Base-by-base conservation (phyloP, 108 stramenopile species). In the Nannochloropsis salina region DNA sequence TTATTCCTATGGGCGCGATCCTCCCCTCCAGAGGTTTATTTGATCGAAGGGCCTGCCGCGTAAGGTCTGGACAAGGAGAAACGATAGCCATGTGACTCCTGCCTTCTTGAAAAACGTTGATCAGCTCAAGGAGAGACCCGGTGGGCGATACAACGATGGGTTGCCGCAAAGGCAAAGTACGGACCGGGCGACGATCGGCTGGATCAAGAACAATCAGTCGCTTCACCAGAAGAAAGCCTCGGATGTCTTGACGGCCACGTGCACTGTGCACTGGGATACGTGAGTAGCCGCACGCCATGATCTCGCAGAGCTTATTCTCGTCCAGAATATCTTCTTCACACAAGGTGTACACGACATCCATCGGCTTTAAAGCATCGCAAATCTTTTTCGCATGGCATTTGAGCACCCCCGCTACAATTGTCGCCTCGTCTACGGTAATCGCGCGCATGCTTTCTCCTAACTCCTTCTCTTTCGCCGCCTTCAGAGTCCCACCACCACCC, bases 191-290 rank as follows among this genome's bases (percentile, higher is more conserved):
- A 80, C 80, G 42, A 21, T 89, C 88, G 43, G 81, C 85, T 3
- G 88, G 88, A 82, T 83, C 44, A 9, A 89, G 82, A 21, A 89
- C 83, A 41, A 89, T 89, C 83, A 89, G 83, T 40, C 82, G 83
- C 88, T 89, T 89, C 80, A 89, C 88, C 88, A 86, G 84, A 41
- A 41, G 43, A 42, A 86, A 89, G 10, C 89, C 89, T 8, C 89
- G 82, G 44, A 89, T 86, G 80, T 89, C 83, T 45, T 83, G 74
- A 6, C 82, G 82, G 85, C 86, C 86, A 9, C 45, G 61, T 42
- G 85, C 89, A 42, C 83, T 83, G 85, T 83, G 86, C 44, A 89
- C 85, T 3, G 80, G 89, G 5, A 89, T 85, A 31, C 89, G 83
- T 45, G 83, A 83, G 89, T 83, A 89, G 1, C 89, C 89, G n/a